Conservation (phyloP, 1,284 basidiomycete genomes). For the Somion occarium region DNA sequence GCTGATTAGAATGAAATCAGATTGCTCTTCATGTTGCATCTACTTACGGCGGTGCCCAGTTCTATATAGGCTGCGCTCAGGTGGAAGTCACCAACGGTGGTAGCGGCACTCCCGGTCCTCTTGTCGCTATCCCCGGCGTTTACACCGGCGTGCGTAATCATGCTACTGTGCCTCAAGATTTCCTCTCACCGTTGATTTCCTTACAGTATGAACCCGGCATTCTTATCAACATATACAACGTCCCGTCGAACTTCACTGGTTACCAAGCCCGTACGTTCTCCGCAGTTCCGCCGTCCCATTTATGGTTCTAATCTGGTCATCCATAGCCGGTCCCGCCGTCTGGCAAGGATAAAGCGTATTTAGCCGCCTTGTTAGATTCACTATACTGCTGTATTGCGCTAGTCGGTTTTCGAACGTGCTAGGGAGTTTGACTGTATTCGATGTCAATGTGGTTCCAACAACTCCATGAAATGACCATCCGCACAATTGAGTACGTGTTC, state of each 20-base stretch:
- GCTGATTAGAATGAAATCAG: no score
- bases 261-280: slow-evolving; percentile 9
- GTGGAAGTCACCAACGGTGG: slow-evolving; percentile 33
- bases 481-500: no score
- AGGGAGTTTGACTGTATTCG: no score
- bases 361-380: neutral
- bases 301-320: neutral
- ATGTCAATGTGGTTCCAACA: no score
- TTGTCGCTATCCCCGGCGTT: slow-evolving; percentile 31
- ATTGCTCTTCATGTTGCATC: slow-evolving; percentile 30
- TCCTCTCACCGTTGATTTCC: neutral
- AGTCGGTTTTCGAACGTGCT: no score
- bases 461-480: no score
- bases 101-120: slow-evolving; percentile 28
- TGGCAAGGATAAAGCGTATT: slow-evolving; percentile 13
- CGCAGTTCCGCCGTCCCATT: neutral
- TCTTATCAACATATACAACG: slow-evolving; percentile 25
- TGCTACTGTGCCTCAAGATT: neutral
- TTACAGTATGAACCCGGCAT: slow-evolving; percentile 21
- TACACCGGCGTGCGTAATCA: slow-evolving; percentile 27
- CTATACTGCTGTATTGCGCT: no score
- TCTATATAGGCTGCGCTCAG: slow-evolving; percentile 26
- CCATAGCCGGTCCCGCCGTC: slow-evolving; percentile 15
- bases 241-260: slow-evolving; percentile 17
- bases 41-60: slow-evolving; percentile 24